Evolutionary conservation across 169 alveolate species (phyloP).

Genomic region (Amoebophrya sp.): DNA sequence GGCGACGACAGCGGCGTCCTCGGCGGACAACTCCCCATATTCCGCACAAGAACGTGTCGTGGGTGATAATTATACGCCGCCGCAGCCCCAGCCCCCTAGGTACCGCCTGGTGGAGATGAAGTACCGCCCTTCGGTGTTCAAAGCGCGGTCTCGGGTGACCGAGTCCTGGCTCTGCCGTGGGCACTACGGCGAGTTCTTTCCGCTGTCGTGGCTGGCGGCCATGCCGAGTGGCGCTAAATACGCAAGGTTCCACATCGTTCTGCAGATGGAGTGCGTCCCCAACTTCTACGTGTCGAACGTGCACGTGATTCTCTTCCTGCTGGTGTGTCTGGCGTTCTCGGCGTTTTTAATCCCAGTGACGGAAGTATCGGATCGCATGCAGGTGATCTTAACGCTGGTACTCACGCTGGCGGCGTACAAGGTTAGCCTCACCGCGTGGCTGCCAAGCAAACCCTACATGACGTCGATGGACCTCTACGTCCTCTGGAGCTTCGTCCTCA

Average conservation of each 20-base stretch:
- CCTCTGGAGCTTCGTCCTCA: background rate
- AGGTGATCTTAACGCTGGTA: background rate
- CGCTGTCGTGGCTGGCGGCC: background rate
- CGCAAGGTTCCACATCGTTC: background rate
- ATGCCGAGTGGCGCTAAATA: background rate
- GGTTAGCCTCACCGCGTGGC: background rate
- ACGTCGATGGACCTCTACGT: background rate
- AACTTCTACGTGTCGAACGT: background rate
- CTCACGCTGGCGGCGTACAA: background rate
- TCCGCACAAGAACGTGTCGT: no score
- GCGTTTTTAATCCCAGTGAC: background rate
- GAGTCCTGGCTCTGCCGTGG: background rate
- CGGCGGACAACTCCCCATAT: no score
- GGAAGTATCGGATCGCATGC: background rate
- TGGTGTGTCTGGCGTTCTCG: background rate
- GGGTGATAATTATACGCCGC: no score
- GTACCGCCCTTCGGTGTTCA: background rate
- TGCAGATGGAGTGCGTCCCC: background rate
- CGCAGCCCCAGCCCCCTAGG: no score
- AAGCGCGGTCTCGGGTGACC: background rate
- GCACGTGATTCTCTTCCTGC: background rate
- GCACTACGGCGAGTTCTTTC: background rate
- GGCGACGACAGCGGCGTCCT: no score
- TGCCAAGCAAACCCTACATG: background rate
- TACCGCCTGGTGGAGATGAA: background rate